Evolutionary conservation across 2,329 filamentous ascomycete genomes (phyloP).

Genomic region (Scedosporium apiospermum): DNA sequence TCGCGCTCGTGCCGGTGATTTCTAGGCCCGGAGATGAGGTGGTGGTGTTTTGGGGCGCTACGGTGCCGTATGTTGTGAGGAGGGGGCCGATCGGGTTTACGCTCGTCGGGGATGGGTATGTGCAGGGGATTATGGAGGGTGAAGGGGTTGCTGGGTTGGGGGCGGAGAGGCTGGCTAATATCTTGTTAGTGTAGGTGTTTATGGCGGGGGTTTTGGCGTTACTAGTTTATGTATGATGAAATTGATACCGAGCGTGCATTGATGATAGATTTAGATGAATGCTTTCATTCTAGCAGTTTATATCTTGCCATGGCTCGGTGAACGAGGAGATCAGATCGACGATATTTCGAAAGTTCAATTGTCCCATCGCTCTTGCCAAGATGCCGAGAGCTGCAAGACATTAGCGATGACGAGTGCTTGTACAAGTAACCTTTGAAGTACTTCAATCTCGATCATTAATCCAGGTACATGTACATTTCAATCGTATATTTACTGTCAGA

Average conservation of each 20-base stretch:
- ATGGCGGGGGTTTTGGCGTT: background rate
- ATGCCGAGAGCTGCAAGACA: background rate
- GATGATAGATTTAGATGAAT: too few relatives aligned
- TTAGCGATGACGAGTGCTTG: background rate
- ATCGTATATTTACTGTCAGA: background rate
- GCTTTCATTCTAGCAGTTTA: too few relatives aligned
- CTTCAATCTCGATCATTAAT: background rate
- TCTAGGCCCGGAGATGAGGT: background rate
- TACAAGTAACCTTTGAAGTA: too few relatives aligned
- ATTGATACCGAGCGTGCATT: too few relatives aligned
- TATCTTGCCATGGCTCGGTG: too few relatives aligned
- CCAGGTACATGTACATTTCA: background rate
- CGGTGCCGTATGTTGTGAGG: constrained; percentile 1
- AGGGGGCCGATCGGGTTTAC: background rate
- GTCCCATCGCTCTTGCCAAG: background rate
- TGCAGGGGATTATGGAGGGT: constrained; percentile 4
- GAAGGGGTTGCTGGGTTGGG: background rate
- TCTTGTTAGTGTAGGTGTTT: background rate
- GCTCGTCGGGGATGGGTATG: constrained; percentile 1
- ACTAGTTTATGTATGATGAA: too few relatives aligned
- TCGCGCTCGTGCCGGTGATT: background rate
- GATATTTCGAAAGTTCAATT: background rate
- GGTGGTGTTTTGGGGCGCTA: constrained; percentile 3
- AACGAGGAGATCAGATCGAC: background rate
- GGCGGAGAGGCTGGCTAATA: background rate